phyloP scores from a whole-genome alignment of 768 basidiomycete species.

The Rhodotorula babjevae region DNA sequence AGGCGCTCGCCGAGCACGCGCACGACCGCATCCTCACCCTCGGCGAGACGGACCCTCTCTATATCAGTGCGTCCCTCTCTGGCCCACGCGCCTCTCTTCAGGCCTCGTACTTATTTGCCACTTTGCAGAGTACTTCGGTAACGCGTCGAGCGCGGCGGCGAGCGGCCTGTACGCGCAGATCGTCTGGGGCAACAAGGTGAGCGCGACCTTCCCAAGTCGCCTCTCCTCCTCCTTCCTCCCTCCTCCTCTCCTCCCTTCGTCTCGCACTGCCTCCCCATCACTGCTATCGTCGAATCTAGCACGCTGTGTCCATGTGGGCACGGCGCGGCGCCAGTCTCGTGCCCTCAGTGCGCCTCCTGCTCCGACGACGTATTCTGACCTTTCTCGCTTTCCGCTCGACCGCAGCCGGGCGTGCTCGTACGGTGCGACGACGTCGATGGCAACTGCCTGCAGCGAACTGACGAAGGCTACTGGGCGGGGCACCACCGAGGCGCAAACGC shows the following conservation, averaged over 20 bases:
- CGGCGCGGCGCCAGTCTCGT: no score
- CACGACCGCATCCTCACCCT: slow-evolving; percentile 24
- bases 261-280: no score
- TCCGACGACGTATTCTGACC: not conserved
- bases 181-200: slow-evolving; percentile 17
- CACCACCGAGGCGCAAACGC: slow-evolving; percentile 26
- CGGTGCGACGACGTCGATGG: slow-evolving; percentile 4
- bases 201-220: not conserved
- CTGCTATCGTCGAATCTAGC: no score
- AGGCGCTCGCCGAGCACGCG: slow-evolving; percentile 17
- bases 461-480: slow-evolving; percentile 25
- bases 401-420: not conserved
- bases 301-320: no score
- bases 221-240: not conserved
- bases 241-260: no score
- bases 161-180: slow-evolving; percentile 26
- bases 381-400: not conserved
- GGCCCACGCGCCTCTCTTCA: no score
- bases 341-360: no score
- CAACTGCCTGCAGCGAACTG: slow-evolving; percentile 6
- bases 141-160: slow-evolving; percentile 11
- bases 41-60: slow-evolving; percentile 25
- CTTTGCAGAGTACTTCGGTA: slow-evolving; percentile 17
- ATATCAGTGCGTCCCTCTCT: not conserved
- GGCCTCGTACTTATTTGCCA: not conserved